Evolutionary conservation across 495 filamentous ascomycete species (phyloP), one percentile per base, ranked within the genome.

Genomic region (Lentithecium fluviatile): DNA sequence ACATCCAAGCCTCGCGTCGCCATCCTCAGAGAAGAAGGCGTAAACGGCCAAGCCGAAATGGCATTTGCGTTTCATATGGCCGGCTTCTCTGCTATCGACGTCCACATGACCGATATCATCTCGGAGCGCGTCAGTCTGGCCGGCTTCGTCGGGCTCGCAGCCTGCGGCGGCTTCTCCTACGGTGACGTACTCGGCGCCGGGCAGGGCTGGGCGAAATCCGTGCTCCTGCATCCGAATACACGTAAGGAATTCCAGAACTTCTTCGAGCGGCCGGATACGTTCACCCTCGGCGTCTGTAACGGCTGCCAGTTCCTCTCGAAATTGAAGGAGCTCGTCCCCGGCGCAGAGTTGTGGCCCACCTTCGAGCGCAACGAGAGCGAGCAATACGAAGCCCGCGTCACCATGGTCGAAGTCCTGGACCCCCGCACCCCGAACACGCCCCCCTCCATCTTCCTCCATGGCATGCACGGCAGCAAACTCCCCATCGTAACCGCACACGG

Each of bases 21-120:
- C 36, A 96, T 98, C 67, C 84, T 98, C 15, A 80, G 95, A 64
- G 94, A 97, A 71, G 90, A 97, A 74, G 94, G 94, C 67, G 88
- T 95, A 62, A 97, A 98, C 76, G 90, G 91, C 36, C 86, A 97
- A 68, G 85, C 90, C 17, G 94, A 98, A 72, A 97, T 98, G 89
- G 94, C 94, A 5, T 97, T 95, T 63, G 92, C 92, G 53, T 98
- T 98, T 82, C 84, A 87, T 69, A 84, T 83, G 20, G 94, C 93
- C 53, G 92, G 93, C 36, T 97, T 98, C 76, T 83, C 90, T 24
- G 84, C 91, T 6, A 80, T 97, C 34, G 94, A 98, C 70, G 88
- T 98, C 2, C 94, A 97, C 80, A 97, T 98, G 93, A 93, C 88
- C 2, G 93, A 97, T 68, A 85, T 98, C 65, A 85, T 96, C 66